Evolutionary conservation across 1,139 yeast genomes (phyloP).

Genomic region (Hansenula anomala): DNA sequence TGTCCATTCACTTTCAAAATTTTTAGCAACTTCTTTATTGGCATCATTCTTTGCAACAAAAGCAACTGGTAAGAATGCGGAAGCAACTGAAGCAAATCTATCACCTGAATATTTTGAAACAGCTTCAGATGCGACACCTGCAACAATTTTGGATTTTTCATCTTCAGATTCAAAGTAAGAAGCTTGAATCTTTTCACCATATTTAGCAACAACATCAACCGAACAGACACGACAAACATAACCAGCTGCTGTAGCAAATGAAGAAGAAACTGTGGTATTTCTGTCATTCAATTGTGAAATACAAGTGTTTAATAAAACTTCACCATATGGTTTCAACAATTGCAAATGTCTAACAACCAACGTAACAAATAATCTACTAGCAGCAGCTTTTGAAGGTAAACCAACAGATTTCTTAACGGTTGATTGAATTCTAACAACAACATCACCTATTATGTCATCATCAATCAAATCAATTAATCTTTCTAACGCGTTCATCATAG

Average conservation of each 20-base stretch:
- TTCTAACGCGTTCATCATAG: conserved; percentile 87
- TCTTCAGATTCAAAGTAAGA: conserved; percentile 58
- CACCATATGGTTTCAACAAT: conserved; percentile 56
- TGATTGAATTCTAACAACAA: conserved; percentile 42
- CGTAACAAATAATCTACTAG: conserved; percentile 69
- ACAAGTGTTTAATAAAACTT: conserved; percentile 53
- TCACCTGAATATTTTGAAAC: conserved; percentile 70
- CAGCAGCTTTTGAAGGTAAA: conserved; percentile 86
- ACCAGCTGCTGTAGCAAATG: conserved; percentile 82
- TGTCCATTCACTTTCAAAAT: conserved; percentile 69
- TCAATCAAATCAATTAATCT: conserved; percentile 57
- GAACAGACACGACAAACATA: conserved; percentile 65
- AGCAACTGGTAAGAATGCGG: conserved; percentile 71
- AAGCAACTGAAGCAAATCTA: conserved; percentile 56
- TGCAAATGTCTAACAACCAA: conserved; percentile 56
- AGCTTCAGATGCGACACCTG: conserved; percentile 63
- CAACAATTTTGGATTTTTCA: conserved; percentile 42
- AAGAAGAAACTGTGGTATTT: conserved; percentile 66
- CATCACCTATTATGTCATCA: conserved; percentile 40
- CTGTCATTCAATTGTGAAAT: conserved; percentile 59
- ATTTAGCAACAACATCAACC: conserved; percentile 47
- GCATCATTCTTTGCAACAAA: conserved; percentile 75
- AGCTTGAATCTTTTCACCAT: conserved; percentile 45
- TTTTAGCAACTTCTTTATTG: conserved; percentile 37
- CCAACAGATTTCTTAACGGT: conserved; percentile 70